Base-by-base conservation (phyloP, 139 green algal genomes). In the Raphidocelis subcapitata region DNA sequence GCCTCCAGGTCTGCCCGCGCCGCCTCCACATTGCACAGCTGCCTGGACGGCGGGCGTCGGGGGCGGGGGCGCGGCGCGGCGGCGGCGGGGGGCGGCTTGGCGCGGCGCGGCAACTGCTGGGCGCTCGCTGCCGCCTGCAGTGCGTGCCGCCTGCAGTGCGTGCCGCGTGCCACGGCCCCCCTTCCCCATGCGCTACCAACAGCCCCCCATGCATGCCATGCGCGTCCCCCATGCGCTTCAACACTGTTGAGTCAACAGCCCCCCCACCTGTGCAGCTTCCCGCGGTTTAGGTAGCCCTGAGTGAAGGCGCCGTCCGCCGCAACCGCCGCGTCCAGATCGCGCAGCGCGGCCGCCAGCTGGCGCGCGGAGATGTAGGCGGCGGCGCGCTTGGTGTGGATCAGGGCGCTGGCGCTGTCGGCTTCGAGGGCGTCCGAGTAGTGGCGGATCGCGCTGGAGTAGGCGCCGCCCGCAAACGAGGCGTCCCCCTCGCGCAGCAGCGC, bases 331-430 rank as follows among this genome's bases (percentile, higher is more conserved):
- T 82, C 72, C 3, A 88, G 64, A 37, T 91, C 86, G 4, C 73
- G 67, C 37, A 91, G 63, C 1, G 81, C 86, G 26, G 76, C 73
- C 1, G 67, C 62, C 35, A 79, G 72, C 57, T 85, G 72, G 12
- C 77, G 71, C 31, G 86, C 41, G n/a, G 44, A 69, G 1, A 84
- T 82, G 75, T 90, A 87, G 1, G 82, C 86, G 41, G 84, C 81
- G 29, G 86, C 84, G 3, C 83, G 47, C 68, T 91, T 91, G 0
- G 76, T 84, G 76, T 86, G 87, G 21, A 88, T 52, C 31, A 91
- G 26, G 0, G 76, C 55, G 5, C 60, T 52, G 15, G 54, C 69
- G 16, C 65, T 32, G 59, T 87, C 77, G 16, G 69, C 35, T 5
- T 84, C 83, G 3, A 90, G 72, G 0, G 83, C 83, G 4, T 49